Evolutionary conservation across 768 basidiomycete genomes (phyloP).

Genomic region (Termitomyces sp.): DNA sequence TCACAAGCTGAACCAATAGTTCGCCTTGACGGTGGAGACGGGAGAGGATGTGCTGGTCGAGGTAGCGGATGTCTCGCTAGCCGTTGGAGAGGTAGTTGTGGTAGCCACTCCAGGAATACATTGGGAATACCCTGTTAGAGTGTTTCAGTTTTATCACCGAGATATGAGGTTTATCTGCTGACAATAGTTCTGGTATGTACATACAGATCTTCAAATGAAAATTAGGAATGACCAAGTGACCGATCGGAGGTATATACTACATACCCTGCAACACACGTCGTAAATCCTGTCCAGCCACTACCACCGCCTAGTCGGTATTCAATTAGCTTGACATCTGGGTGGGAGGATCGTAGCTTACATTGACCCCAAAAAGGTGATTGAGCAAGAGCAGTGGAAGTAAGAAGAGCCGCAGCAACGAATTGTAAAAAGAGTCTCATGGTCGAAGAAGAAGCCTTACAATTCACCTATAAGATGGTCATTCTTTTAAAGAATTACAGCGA

Average conservation of each 20-base stretch:
- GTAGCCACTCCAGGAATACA: constrained; percentile 27
- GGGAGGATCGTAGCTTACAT: constrained; percentile 5
- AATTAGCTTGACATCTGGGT: neutral
- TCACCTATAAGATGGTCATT: neutral
- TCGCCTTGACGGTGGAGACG: constrained; percentile 19
- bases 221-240: neutral
- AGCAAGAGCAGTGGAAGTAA: constrained; percentile 6
- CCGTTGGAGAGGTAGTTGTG: neutral
- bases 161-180: neutral
- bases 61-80: constrained; percentile 1
- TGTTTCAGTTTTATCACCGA: neutral
- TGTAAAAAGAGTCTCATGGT: neutral
- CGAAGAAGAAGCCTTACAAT: neutral
- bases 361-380: constrained; percentile 14
- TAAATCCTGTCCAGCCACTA: constrained; percentile 34
- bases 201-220: constrained; percentile 12
- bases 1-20: constrained; percentile 58
- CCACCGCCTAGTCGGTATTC: constrained; percentile 11
- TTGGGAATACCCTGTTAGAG: constrained; percentile 32
- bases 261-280: constrained; percentile 35
- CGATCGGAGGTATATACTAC: neutral
- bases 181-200: constrained; percentile 24
- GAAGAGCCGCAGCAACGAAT: constrained; percentile 1
- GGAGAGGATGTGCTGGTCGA: constrained; percentile 3
- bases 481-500: neutral